Percentiles rank a stretch among this genome's conserved stretches.
Evolutionary conservation across 176 grass and related monocot species (phyloP).

Genomic region (Phoenix roebelenii): DNA sequence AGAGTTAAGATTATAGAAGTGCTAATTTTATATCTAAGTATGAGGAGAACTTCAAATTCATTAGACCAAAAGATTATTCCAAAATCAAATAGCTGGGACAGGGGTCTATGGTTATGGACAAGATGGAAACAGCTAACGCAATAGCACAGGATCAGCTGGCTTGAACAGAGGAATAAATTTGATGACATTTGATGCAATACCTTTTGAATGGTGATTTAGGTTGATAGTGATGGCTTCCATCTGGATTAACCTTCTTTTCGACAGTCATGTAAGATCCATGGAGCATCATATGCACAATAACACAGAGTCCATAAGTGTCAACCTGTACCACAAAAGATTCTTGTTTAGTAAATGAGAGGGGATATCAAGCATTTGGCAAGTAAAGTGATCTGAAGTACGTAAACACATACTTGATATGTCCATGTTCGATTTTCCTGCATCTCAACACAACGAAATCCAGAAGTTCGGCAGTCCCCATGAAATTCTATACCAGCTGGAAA

Average conservation of each 20-base stretch:
- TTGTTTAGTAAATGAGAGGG: not conserved
- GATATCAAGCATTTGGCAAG: not conserved
- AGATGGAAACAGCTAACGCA: no score
- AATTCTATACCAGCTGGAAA: slow-evolving; percentile 49
- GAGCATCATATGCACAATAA: slow-evolving; percentile 85
- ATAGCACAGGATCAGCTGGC: no score
- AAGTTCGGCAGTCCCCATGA: slow-evolving; percentile 51
- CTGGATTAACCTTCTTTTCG: slow-evolving; percentile 34
- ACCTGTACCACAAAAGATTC: slow-evolving; percentile 23
- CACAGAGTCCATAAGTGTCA: slow-evolving; percentile 73
- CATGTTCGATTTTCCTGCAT: slow-evolving; percentile 73
- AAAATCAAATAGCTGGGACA: no score
- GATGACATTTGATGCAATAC: slow-evolving; percentile 18
- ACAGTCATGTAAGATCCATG: slow-evolving; percentile 55
- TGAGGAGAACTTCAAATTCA: no score
- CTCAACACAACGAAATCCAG: slow-evolving; percentile 72
- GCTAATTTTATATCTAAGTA: no score
- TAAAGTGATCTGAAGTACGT: not conserved
- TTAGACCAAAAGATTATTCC: no score
- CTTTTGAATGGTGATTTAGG: slow-evolving; percentile 63
- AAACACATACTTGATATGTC: slow-evolving; percentile 50
- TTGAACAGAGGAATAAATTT: no score
- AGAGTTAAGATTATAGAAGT: no score
- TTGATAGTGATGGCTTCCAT: slow-evolving; percentile 45
- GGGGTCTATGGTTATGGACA: no score